These are phyloP conservation scores for Kernera saxatilis DNA, from an alignment of 345 rosid species.

Conservation along the genomic window DNA sequence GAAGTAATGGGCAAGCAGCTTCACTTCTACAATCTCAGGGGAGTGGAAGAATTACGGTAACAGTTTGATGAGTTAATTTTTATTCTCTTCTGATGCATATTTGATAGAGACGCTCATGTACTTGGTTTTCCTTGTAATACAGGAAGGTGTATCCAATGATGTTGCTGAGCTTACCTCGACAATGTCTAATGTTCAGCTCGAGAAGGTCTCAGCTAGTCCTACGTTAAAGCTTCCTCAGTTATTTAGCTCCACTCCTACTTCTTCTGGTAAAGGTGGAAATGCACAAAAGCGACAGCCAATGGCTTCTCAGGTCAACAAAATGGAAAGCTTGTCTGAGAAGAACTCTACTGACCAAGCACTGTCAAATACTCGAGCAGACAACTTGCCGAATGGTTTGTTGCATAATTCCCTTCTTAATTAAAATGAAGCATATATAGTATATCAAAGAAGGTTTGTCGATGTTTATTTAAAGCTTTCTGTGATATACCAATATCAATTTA, in stretches of 20 bases:
- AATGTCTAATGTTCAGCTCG: constrained; percentile 72
- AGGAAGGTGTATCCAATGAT: constrained; percentile 77
- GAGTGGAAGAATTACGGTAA: constrained; percentile 68
- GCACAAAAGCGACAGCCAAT: constrained; percentile 61
- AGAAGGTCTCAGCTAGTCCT: constrained; percentile 64
- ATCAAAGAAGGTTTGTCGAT: not conserved
- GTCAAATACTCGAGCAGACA: constrained; percentile 42
- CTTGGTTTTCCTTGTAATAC: constrained; percentile 10
- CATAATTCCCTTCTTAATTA: not conserved
- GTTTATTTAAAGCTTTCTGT: not conserved
- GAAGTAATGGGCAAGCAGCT: constrained; percentile 51
- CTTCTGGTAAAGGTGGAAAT: constrained; percentile 78
- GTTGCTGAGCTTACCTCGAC: constrained; percentile 61
- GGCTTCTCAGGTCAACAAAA: constrained; percentile 53
- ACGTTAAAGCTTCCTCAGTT: constrained; percentile 90
- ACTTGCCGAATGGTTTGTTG: constrained; percentile 59
- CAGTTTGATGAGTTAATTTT: not conserved
- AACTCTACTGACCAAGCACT: constrained; percentile 50
- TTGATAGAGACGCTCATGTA: not conserved
- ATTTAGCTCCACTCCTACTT: constrained; percentile 85
- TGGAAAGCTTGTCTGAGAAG: constrained; percentile 55
- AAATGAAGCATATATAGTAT: not conserved
- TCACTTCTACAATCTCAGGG: constrained; percentile 69
- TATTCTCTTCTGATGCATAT: not conserved
- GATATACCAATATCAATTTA: not conserved